Percentiles rank a stretch among this genome's conserved stretches.
Conservation (phyloP, 306 rosid species). For the Prunus salicina region DNA sequence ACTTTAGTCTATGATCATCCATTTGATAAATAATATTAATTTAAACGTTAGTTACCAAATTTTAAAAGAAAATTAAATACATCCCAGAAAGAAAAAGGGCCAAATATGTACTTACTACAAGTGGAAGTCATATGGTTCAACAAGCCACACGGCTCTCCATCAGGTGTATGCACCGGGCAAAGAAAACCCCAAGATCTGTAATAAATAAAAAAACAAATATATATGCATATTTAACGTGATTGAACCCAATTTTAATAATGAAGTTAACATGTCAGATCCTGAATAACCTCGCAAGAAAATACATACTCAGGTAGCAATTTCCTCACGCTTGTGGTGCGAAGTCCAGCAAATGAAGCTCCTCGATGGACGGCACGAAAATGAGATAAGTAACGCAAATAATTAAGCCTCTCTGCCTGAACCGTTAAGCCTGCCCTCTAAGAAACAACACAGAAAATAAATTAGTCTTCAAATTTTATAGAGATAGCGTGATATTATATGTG, state of each 20-base stretch:
- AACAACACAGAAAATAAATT: slow-evolving; percentile 30
- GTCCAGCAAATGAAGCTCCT: slow-evolving; percentile 94
- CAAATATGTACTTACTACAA: slow-evolving; percentile 56
- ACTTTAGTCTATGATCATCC: not conserved
- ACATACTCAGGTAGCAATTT: slow-evolving; percentile 92
- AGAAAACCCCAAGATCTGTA: slow-evolving; percentile 97
- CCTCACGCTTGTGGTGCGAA: slow-evolving; percentile 93
- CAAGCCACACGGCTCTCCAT: slow-evolving; percentile 98
- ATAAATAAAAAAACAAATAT: slow-evolving; percentile 2
- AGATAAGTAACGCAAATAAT: slow-evolving; percentile 79
- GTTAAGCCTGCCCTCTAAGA: slow-evolving; percentile 81
- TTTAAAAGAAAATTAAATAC: not conserved
- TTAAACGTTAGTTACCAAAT: not conserved
- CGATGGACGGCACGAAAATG: slow-evolving; percentile 98
- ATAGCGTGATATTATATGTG: not conserved
- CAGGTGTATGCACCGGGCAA: slow-evolving; percentile 99
- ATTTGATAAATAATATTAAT: not conserved
- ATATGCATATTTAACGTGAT: not conserved
- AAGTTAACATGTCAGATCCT: slow-evolving; percentile 4
- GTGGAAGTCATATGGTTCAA: slow-evolving; percentile 82
- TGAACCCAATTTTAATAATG: slow-evolving; percentile 5
- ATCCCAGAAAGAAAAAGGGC: not conserved
- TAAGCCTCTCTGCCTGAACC: slow-evolving; percentile 88
- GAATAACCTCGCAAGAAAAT: slow-evolving; percentile 11
- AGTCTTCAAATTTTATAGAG: not conserved